These are phyloP conservation scores for Coemansia sp. DNA, from an alignment of 371 early-diverging fungal species.

Conservation along the genomic window DNA sequence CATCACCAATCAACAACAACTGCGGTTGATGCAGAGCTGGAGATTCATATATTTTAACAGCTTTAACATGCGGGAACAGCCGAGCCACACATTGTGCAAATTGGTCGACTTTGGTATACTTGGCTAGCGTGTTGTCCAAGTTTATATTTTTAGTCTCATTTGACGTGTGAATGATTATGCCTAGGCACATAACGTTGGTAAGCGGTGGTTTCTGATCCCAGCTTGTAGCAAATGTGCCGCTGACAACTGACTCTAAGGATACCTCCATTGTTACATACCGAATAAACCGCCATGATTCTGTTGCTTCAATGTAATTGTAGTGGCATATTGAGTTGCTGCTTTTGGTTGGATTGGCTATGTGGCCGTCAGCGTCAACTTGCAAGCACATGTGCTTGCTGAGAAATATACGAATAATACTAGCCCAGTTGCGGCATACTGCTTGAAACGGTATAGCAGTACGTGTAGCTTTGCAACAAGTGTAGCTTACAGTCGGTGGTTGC, in stretches of 20 bases:
- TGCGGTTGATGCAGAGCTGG: background rate
- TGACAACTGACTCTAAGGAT: background rate
- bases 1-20: background rate
- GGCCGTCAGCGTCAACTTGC: background rate
- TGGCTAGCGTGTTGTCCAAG: background rate
- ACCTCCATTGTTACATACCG: background rate
- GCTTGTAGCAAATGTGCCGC: background rate
- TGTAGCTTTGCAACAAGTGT: background rate
- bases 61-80: slow-evolving; percentile 1
- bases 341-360: background rate
- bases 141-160: background rate
- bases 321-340: background rate
- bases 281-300: background rate
- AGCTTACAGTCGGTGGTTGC: too few species aligned
- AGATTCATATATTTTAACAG: background rate
- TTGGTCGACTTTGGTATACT: background rate
- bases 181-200: background rate
- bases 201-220: background rate
- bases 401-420: background rate
- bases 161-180: background rate
- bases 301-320: background rate
- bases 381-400: background rate
- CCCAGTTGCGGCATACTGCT: slow-evolving; percentile 3
- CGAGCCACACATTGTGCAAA: background rate
- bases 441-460: background rate